Base-by-base conservation (phyloP, 2,329 filamentous ascomycete species). In the Paecilomyces dactylethromorphus region DNA sequence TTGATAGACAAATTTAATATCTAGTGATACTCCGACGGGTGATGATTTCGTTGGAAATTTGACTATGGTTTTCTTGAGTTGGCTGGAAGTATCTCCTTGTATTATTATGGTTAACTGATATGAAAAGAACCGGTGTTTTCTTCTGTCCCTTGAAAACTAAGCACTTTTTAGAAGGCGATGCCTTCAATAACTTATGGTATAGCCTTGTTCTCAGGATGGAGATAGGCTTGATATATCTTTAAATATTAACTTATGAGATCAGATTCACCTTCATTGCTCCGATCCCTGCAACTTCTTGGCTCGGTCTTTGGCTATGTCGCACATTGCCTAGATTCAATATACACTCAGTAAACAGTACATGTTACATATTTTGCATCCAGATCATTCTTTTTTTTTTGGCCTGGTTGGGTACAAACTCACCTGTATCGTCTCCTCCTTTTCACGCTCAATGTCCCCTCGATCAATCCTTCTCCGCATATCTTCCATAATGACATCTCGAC, bases 261-360 rank as follows among this genome's bases (percentile, higher is more conserved):
- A 13, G 3, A 15, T 13, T 1, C 13, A 15, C 7, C 5, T 39
- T 39, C 35, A 39, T 39, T 5, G 31, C 35, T 51, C 15, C 39
- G 62, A 33, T 53, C 66, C 58, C 55, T 69, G 69, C 45, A 90
- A 72, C 73, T 92, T 95, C 32, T 75, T 72, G 0, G 88, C 90
- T 54, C 92, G 84, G 68, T 96, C 91, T 56, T 84, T 83, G 31
- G 92, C 92, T 69, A 97, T 97, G 67, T 92, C 89, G 69, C 91
- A 91, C 90, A 97, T 96, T 49, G 92, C 92, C 88, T 91, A 58
- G 39, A 1, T 53, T 21, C n/a, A 45, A 62, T 33, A 62, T 53
- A 49, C 7, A 59, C 50, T 26, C 18, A 54, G 53, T 21, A 18
- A 55, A 22, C 29, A 59, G 31, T 12, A 57, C 39, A 39, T 31